Conservation (phyloP, 169 alveolate genomes). For the Cryptosporidium ryanae region DNA sequence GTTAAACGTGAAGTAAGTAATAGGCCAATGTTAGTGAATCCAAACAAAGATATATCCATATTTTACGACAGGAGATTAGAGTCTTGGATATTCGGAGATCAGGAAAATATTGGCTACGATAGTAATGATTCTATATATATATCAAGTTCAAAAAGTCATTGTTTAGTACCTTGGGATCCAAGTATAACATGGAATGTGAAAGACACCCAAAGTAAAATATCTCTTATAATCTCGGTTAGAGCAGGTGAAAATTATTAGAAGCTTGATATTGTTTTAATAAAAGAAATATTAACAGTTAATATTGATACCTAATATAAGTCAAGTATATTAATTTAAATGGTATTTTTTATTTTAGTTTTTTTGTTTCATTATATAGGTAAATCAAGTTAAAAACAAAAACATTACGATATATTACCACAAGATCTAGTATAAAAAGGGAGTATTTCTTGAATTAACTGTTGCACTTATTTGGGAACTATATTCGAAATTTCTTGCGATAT, state of each 20-base stretch:
- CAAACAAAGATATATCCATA: conserved; percentile 8
- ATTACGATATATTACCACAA: no score
- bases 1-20: conserved; percentile 10
- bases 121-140: conserved; percentile 26
- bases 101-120: conserved; percentile 47
- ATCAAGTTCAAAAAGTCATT: conserved; percentile 35
- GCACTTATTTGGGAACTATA: no score
- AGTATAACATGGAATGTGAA: conserved; percentile 30
- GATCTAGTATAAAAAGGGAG: no score
- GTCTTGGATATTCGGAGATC: conserved; percentile 62
- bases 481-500: no score
- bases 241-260: conserved; percentile 28
- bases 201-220: background rate
- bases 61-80: conserved; percentile 49
- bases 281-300: no score
- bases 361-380: no score
- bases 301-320: no score
- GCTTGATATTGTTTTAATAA: no score
- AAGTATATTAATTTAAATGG: no score
- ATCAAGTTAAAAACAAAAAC: no score
- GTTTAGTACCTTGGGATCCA: conserved; percentile 73
- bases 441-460: no score
- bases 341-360: no score
- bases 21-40: background rate
- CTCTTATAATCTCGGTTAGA: conserved; percentile 55